Percentiles rank a stretch among this genome's conserved stretches.
Conservation (phyloP, 352 stramenopile genomes). For the Phytophthora tentaculata region DNA sequence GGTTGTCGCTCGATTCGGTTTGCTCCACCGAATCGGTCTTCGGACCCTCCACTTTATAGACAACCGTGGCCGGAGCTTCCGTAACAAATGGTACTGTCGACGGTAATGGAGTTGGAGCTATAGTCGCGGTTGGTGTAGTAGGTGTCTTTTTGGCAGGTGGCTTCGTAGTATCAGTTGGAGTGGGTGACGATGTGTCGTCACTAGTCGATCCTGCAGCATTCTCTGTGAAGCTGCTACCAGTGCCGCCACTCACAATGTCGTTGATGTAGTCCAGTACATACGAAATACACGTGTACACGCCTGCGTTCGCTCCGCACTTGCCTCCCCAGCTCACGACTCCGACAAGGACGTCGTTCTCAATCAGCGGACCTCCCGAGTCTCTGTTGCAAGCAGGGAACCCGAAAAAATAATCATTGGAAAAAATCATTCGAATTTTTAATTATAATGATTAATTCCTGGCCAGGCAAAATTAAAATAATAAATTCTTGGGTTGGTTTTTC, state of each 20-base stretch:
- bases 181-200: conserved; percentile 8
- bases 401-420: too few species aligned
- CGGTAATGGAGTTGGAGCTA: background rate
- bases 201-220: conserved; percentile 12
- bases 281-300: conserved; percentile 64
- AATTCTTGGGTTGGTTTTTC: too few species aligned
- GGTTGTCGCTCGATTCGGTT: conserved; percentile 10
- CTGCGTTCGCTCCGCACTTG: conserved; percentile 54
- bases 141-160: conserved; percentile 15
- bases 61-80: conserved; percentile 4
- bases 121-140: conserved; percentile 21
- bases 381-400: too few species aligned
- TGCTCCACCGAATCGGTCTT: conserved; percentile 14
- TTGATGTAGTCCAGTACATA: conserved; percentile 67
- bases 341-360: conserved; percentile 55
- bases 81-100: conserved; percentile 2
- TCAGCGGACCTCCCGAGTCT: conserved; percentile 70
- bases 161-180: conserved; percentile 20
- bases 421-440: too few species aligned
- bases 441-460: too few species aligned
- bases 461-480: too few species aligned
- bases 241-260: conserved; percentile 42
- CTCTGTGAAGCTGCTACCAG: conserved; percentile 26
- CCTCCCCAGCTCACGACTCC: conserved; percentile 77
- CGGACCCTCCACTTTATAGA: conserved; percentile 5